Conservation (phyloP, 2,329 filamentous ascomycete species). For the Aureobasidium pullulans region DNA sequence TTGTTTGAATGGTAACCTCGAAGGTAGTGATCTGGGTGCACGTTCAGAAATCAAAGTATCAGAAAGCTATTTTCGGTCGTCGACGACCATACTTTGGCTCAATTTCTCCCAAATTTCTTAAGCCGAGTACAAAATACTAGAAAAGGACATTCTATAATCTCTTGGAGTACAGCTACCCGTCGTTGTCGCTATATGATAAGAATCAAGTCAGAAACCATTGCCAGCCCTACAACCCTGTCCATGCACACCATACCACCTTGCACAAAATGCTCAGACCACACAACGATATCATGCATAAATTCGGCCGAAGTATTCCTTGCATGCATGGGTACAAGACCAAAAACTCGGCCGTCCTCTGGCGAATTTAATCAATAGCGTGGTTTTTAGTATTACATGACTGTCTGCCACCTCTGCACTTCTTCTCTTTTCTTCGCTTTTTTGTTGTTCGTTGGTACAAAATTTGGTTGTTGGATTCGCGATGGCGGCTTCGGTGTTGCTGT, state of each 20-base stretch:
- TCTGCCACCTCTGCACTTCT: neutral
- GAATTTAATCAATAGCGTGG: neutral
- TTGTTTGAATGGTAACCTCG: no score
- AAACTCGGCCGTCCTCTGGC: neutral
- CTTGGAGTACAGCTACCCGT: no score
- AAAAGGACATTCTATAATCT: no score
- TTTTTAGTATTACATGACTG: neutral
- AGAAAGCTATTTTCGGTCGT: neutral
- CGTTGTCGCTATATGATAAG: neutral
- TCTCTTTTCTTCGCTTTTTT: neutral
- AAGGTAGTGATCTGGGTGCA: no score
- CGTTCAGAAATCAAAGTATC: neutral
- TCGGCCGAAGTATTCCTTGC: neutral
- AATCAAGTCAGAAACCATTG: rapidly evolving
- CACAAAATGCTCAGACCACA: neutral
- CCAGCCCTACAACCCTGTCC: neutral
- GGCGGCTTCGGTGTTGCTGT: no score
- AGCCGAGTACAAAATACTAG: no score
- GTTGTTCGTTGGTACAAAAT: neutral
- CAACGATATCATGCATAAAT: neutral
- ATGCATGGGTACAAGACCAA: neutral
- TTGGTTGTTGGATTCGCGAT: no score
- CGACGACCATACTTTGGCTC: neutral
- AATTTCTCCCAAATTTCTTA: neutral
- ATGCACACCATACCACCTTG: no score